Evolutionary conservation across 257 asterid genomes (phyloP).

Genomic region (Orobanche coerulescens): DNA sequence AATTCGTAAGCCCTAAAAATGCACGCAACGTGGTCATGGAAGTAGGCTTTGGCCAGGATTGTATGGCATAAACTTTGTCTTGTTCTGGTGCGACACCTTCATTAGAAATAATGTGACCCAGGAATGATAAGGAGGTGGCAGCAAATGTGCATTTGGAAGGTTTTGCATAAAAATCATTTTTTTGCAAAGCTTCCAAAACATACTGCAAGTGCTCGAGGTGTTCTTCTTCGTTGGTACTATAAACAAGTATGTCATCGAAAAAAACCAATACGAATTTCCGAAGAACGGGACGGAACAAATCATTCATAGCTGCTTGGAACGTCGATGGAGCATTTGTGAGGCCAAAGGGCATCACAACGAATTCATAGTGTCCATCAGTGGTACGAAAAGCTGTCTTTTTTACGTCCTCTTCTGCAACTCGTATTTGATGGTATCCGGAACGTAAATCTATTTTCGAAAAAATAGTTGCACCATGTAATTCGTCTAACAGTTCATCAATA

Average conservation of each 20-base stretch:
- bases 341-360: too few relatives aligned
- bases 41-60: neutral
- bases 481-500: neutral
- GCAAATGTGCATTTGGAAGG: neutral
- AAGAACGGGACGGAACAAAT: neutral
- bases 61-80: neutral
- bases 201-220: neutral
- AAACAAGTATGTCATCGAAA: neutral
- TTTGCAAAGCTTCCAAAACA: neutral
- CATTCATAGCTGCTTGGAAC: neutral
- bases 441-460: too few relatives aligned
- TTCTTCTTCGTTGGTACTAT: neutral
- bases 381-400: neutral
- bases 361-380: neutral
- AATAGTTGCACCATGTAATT: neutral
- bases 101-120: neutral
- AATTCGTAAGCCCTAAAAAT: neutral
- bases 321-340: neutral
- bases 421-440: neutral
- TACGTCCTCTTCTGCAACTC: neutral
- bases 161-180: neutral
- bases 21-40: neutral
- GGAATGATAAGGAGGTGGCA: neutral
- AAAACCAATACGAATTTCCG: neutral
- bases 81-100: neutral